Base-by-base conservation (phyloP, 148 eudicot genomes). In the Linanthus parryae region DNA sequence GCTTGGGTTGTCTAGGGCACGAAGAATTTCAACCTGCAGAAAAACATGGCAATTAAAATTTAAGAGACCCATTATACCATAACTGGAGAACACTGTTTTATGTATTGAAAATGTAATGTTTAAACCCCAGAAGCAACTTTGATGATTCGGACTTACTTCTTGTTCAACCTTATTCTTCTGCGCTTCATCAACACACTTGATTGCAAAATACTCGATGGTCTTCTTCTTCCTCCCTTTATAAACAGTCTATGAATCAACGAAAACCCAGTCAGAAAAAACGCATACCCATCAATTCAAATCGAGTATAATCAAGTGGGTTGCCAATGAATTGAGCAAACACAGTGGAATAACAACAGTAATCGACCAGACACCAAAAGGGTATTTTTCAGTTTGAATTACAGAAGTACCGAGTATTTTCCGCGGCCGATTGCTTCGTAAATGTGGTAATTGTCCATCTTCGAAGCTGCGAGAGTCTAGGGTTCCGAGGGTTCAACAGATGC, bases 401-500 rank as follows among this genome's bases (percentile, higher is more conserved):
- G 5, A 45, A 42, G 14, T 81, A 87, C 98, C 80, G 98, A 84
- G 76, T 73, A 66, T 68, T 81, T 92, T 14, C 96, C 98, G 6
- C 67, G 77, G 58, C 98, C 98, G 25, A 87, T 82, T 8, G 95
- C 94, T 67, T 87, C 90, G 26, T 81, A 87, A 37, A 87, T 76
- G 71, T 92, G 98, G 77, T 79, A 87, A 37, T 92, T 76, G 67
- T 92, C 78, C 97, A 91, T 91, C n/a, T n/a, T n/a, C n/a, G n/a
- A n/a, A n/a, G n/a, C n/a, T n/a, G n/a, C n/a, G n/a, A n/a, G n/a
- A n/a, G n/a, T n/a, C n/a, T n/a, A n/a, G n/a, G n/a, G n/a, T n/a
- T n/a, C n/a, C n/a, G n/a, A n/a, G n/a, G n/a, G n/a, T n/a, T n/a
- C n/a, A n/a, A n/a, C n/a, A n/a, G n/a, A n/a, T n/a, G n/a, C n/a